Evolutionary conservation across 305 asterid genomes (phyloP), one percentile per base, ranked within the genome.

Genomic region (Fraxinus albicans): DNA sequence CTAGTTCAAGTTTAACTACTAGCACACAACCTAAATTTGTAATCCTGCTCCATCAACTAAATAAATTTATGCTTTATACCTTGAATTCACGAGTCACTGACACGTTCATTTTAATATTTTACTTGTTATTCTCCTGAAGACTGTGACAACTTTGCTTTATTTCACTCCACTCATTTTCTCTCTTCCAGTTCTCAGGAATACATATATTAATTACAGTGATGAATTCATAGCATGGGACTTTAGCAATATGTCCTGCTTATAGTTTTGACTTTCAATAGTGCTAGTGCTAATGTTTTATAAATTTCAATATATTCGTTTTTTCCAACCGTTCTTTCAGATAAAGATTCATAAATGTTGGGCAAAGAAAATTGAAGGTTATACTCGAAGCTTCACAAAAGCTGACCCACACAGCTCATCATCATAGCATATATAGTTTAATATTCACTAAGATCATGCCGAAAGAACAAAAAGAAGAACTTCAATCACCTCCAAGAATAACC

Each of bases 381-480:
- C 67, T 6, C 1, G 9, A 55, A n/a, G 67, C 67, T 55, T n/a
- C 67, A 55, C 67, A 55, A 55, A 55, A n/a, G 63, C 27, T n/a
- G 67, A 55, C 27, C 67, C 27, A 55, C 27, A 19, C 27, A 55
- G 27, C 27, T 19, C 67, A 55, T 55, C 67, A n/a, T 55, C 67
- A 55, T n/a, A 17, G 63, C 63, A 53, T 17, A 1, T 17, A 53
- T 17, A 53, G 23, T 53, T 53, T 53, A 50, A 50, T 50, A 53
- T 53, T 5, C 23, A 53, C 63, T 17, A 17, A 53, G 63, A 55
- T 55, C 67, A n/a, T 19, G 82, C 73, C 77, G 1, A 33, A 44
- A 74, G 44, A 84, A 80, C 65, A 65, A 76, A 74, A 77, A 35
- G 19, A 29, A 50, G 73, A 82, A 40, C 80, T 76, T 60, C 60